Evolutionary conservation across 225 moss, liverwort and hornwort species (phyloP).

Genomic region (Polytrichum commune): DNA sequence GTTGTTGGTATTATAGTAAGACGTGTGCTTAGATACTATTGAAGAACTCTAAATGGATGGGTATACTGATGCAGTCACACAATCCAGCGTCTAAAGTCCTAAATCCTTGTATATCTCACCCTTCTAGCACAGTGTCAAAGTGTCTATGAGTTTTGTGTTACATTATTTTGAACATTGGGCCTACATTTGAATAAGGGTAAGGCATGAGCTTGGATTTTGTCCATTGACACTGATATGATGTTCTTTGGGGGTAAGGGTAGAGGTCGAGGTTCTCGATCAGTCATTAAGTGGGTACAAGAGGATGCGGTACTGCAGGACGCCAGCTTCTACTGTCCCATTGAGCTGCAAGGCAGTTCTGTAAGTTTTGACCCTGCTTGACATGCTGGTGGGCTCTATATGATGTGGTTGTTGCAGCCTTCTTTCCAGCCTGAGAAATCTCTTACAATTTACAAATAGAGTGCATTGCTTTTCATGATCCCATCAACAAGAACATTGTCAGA

Average conservation of each 20-base stretch:
- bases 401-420: too few species aligned
- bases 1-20: too few species aligned
- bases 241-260: slow-evolving; percentile 35
- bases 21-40: too few species aligned
- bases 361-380: slow-evolving; percentile 14
- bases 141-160: not conserved
- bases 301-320: slow-evolving; percentile 84
- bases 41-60: too few species aligned
- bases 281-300: slow-evolving; percentile 78
- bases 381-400: too few species aligned
- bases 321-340: slow-evolving; percentile 79
- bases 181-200: too few species aligned
- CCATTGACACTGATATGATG: slow-evolving; percentile 3
- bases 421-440: too few species aligned
- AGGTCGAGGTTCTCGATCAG: slow-evolving; percentile 82
- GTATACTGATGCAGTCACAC: too few species aligned
- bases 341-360: slow-evolving; percentile 74
- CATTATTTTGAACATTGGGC: not conserved
- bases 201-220: not conserved
- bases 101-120: not conserved
- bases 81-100: not conserved
- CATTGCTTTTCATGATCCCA: too few species aligned
- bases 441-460: too few species aligned
- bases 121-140: not conserved
- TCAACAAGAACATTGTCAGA: not conserved